A percentile compares a stretch with the other conserved stretches of the same genome.
Evolutionary conservation across 1,284 basidiomycete genomes (phyloP).

Genomic region (Cryptococcus depauperatus): DNA sequence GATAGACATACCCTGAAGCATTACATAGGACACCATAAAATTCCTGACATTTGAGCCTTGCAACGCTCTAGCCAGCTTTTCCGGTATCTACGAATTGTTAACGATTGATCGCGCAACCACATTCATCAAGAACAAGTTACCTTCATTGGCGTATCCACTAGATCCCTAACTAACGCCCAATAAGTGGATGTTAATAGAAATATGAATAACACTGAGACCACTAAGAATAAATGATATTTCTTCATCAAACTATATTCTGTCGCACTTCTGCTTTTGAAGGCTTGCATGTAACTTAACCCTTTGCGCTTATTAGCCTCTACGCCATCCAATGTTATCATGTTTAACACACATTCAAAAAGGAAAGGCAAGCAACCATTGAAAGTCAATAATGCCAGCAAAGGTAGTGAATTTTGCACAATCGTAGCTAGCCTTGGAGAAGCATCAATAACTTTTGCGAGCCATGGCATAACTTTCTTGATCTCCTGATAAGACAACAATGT

Average conservation of each 20-base stretch:
- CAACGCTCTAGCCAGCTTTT: slow-evolving; percentile 74
- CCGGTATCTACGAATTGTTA: slow-evolving; percentile 75
- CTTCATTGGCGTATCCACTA: slow-evolving; percentile 68
- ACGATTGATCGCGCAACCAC: too few species aligned
- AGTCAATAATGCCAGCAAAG: slow-evolving; percentile 77
- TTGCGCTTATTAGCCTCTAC: neutral
- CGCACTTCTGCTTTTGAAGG: slow-evolving; percentile 78
- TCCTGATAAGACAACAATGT: slow-evolving; percentile 80
- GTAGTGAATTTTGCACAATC: slow-evolving; percentile 86
- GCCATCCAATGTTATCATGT: neutral
- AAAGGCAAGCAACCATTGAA: slow-evolving; percentile 87
- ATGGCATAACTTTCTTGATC: slow-evolving; percentile 80
- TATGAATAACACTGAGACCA: slow-evolving; percentile 92
- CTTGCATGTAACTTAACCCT: slow-evolving; percentile 72
- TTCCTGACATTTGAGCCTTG: slow-evolving; percentile 60
- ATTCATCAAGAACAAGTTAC: slow-evolving; percentile 9
- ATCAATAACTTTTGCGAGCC: slow-evolving; percentile 68
- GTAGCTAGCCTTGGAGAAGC: slow-evolving; percentile 69
- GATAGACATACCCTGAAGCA: slow-evolving; percentile 66
- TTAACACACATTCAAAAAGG: slow-evolving; percentile 65
- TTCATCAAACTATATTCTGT: slow-evolving; percentile 87
- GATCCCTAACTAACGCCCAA: slow-evolving; percentile 75
- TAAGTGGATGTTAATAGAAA: slow-evolving; percentile 86
- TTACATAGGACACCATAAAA: slow-evolving; percentile 93
- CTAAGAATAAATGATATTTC: slow-evolving; percentile 90